Percentiles rank a stretch among this genome's conserved stretches.
Evolutionary conservation across 768 basidiomycete species (phyloP).

Genomic region (Lanmaoa rubissima): DNA sequence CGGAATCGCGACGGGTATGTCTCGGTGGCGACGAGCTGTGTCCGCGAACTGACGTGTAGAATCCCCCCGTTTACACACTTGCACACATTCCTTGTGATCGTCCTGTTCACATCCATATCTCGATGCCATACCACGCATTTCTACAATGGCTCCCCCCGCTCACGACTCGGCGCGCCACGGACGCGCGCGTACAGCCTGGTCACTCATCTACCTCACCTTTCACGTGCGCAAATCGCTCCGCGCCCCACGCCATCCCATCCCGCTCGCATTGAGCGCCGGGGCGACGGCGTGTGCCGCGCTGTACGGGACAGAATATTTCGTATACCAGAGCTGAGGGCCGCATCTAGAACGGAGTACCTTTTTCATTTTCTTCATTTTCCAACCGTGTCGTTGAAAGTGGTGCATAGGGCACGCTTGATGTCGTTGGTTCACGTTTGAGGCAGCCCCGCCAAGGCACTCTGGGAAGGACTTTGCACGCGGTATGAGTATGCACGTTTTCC

Average conservation of each 20-base stretch:
- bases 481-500: not conserved
- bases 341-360: not conserved
- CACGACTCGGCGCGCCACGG: not conserved
- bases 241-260: conserved; percentile 31
- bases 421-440: not conserved
- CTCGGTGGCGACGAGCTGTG: not conserved
- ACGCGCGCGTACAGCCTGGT: conserved; percentile 36
- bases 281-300: conserved; percentile 27
- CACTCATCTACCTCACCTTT: conserved; percentile 44
- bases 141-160: not conserved
- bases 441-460: not conserved
- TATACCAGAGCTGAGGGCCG: conserved; percentile 25
- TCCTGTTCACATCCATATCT: not conserved
- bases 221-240: conserved; percentile 35
- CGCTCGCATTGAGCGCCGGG: conserved; percentile 34
- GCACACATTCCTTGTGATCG: not conserved
- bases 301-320: conserved; percentile 30
- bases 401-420: not conserved
- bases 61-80: not conserved
- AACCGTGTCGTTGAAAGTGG: not conserved
- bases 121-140: not conserved
- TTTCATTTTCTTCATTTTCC: not conserved
- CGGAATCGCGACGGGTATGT: conserved; percentile 39
- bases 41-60: not conserved
- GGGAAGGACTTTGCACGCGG: not conserved